These are phyloP conservation scores for Candida maesae DNA, from an alignment of 805 yeast species.

Conservation along the genomic window DNA sequence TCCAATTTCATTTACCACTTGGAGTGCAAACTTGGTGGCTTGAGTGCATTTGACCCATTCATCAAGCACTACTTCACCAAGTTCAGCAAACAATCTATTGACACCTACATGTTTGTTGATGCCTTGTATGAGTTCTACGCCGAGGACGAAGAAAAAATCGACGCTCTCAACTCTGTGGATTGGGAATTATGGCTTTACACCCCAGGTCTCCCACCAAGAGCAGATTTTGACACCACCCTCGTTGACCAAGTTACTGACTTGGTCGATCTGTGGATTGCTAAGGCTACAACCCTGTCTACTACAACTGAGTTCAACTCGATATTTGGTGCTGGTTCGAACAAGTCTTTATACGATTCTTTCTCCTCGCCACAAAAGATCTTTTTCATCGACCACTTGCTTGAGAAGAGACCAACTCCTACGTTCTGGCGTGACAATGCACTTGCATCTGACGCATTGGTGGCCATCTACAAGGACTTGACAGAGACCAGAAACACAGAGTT, in stretches of 20 bases:
- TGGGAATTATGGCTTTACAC: slow-evolving; percentile 82
- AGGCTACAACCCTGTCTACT: slow-evolving; percentile 13
- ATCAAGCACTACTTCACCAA: slow-evolving; percentile 72
- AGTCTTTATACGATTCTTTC: slow-evolving; percentile 42
- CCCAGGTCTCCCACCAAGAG: slow-evolving; percentile 89
- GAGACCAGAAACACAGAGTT: slow-evolving; percentile 75
- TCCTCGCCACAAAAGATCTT: slow-evolving; percentile 75
- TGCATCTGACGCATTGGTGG: slow-evolving; percentile 35
- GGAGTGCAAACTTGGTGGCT: slow-evolving; percentile 67
- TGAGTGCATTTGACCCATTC: slow-evolving; percentile 67
- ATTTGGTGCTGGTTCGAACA: slow-evolving; percentile 23
- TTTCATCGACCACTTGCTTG: slow-evolving; percentile 65
- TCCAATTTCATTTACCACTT: slow-evolving; percentile 71
- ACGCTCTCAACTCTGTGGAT: slow-evolving; percentile 63
- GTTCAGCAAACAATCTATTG: slow-evolving; percentile 68
- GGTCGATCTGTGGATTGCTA: slow-evolving; percentile 57
- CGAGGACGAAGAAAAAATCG: slow-evolving; percentile 37
- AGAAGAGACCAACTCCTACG: slow-evolving; percentile 39
- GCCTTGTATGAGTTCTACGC: slow-evolving; percentile 64
- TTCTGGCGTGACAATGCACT: slow-evolving; percentile 32
- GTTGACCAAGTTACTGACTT: slow-evolving; percentile 68
- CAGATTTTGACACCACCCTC: slow-evolving; percentile 71
- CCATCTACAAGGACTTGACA: slow-evolving; percentile 36
- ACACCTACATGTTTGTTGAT: slow-evolving; percentile 77
- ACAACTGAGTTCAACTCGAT: slow-evolving; percentile 14